A percentile compares a stretch with the other conserved stretches of the same genome.
These are phyloP conservation scores for Eutrema salsugineum DNA, from an alignment of 441 rosid genomes.

Conservation along the genomic window DNA sequence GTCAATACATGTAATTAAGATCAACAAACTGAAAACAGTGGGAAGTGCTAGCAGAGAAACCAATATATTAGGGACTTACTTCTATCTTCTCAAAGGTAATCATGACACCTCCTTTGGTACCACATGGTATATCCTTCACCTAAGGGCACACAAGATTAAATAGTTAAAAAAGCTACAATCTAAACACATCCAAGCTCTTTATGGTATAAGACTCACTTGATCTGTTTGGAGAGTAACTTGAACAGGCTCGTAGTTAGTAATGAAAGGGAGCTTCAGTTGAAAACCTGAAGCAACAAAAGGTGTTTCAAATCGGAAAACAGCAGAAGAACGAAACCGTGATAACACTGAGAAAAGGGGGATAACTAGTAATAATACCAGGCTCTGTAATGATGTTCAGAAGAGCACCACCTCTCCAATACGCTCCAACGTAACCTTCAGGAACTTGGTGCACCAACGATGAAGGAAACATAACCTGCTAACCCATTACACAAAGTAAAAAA, in stretches of 20 bases:
- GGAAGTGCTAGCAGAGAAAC: background rate
- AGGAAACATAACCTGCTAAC: conserved; percentile 52
- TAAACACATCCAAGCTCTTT: conserved; percentile 7
- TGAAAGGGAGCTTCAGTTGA: conserved; percentile 73
- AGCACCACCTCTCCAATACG: conserved; percentile 95
- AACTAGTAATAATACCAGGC: conserved; percentile 57
- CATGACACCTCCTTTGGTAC: conserved; percentile 97
- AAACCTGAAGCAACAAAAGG: conserved; percentile 47
- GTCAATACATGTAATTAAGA: conserved; percentile 7
- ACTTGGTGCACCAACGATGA: conserved; percentile 74
- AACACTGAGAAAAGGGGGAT: background rate
- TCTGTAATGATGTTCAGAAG: conserved; percentile 57
- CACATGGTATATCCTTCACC: conserved; percentile 96
- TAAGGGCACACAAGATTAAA: conserved; percentile 24
- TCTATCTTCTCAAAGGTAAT: conserved; percentile 88
- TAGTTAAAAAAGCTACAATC: background rate
- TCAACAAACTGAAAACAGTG: background rate
- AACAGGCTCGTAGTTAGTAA: conserved; percentile 84
- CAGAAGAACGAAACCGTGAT: background rate
- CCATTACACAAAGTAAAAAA: no score
- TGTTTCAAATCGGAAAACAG: background rate
- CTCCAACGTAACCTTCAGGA: conserved; percentile 95
- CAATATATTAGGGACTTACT: conserved; percentile 45
- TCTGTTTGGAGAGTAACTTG: conserved; percentile 96
- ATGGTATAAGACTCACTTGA: conserved; percentile 39